These are phyloP conservation scores for Umbilicus rupestris DNA, from an alignment of 164 flowering plant species.

Conservation along the genomic window DNA sequence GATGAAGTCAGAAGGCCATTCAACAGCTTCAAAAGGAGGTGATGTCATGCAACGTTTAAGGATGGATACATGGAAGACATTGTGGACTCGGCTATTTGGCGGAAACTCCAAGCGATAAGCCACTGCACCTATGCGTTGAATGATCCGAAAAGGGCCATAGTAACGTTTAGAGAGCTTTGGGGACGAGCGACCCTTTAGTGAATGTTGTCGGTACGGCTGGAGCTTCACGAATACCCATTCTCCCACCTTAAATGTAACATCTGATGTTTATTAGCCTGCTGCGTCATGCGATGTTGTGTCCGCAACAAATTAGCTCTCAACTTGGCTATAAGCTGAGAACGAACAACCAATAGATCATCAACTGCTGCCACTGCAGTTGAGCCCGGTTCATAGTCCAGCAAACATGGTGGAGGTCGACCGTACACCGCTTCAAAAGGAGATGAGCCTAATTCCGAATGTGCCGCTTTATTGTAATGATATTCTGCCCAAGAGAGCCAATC, in stretches of 20 bases:
- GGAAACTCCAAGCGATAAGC: neutral
- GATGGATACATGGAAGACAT: neutral
- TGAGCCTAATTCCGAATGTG: neutral
- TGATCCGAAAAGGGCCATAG: neutral
- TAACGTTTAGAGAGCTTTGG: neutral
- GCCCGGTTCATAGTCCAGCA: neutral
- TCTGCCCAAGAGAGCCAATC: neutral
- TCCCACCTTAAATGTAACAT: neutral
- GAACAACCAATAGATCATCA: neutral
- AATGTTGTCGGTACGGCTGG: neutral
- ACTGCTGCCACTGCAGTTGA: neutral
- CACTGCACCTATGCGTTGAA: neutral
- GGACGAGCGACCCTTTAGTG: too few relatives aligned
- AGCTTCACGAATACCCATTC: neutral
- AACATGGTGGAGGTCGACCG: neutral
- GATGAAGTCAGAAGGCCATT: neutral
- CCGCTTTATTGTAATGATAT: neutral
- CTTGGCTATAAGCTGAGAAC: neutral
- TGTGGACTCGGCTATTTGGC: too few relatives aligned
- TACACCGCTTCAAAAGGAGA: neutral
- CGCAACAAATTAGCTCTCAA: neutral
- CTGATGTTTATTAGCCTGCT: neutral
- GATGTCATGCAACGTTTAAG: neutral
- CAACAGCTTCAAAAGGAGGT: neutral
- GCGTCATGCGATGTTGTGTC: neutral